Percentiles rank a stretch among this genome's conserved stretches.
Evolutionary conservation across 371 early-diverging fungal species (phyloP).

Genomic region (Nematocida sp.): DNA sequence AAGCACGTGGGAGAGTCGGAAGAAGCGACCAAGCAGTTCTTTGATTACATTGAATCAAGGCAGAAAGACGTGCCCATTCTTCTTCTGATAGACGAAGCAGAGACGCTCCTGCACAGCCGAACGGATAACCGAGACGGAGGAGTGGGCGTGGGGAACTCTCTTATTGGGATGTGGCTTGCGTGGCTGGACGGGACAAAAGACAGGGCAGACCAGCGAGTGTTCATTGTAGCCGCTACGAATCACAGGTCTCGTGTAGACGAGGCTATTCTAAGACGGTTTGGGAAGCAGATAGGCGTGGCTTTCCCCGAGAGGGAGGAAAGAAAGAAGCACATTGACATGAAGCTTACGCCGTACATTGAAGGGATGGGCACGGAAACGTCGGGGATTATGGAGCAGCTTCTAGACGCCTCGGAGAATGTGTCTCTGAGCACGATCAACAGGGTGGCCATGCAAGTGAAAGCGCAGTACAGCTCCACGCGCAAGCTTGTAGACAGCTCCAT

Average conservation of each 20-base stretch:
- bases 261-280: constrained; percentile 56
- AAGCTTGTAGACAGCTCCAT: no score
- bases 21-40: constrained; percentile 37
- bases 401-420: no score
- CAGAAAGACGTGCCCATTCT: constrained; percentile 43
- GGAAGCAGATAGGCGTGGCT: constrained; percentile 29
- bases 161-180: constrained; percentile 50
- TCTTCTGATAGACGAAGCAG: constrained; percentile 60
- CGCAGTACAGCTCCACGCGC: no score
- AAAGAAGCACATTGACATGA: constrained; percentile 18
- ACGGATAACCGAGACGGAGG: not conserved
- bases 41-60: constrained; percentile 35
- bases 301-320: constrained; percentile 28
- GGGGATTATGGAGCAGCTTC: no score
- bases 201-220: constrained; percentile 16
- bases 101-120: constrained; percentile 54
- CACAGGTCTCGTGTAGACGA: constrained; percentile 36
- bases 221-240: constrained; percentile 59
- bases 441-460: no score
- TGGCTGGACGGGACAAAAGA: constrained; percentile 45
- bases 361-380: not conserved
- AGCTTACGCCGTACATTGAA: not conserved
- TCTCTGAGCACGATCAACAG: no score
- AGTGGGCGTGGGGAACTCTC: constrained; percentile 1
- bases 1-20: constrained; percentile 60